Evolutionary conservation across 2,329 filamentous ascomycete genomes (phyloP).

Genomic region (Tolypocladium tundrense): DNA sequence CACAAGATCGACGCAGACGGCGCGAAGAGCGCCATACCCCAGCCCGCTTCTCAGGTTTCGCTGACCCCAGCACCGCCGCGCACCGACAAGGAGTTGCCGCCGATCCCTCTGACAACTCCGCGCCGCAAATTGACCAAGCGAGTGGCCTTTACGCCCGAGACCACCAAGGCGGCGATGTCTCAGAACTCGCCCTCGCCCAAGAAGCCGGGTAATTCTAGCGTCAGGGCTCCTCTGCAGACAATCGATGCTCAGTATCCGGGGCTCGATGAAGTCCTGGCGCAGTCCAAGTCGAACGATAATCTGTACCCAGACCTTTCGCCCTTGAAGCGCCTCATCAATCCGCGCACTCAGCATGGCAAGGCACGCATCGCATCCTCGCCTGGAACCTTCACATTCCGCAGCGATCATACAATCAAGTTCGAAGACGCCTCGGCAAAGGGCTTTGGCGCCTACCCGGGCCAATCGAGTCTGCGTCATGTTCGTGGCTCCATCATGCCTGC

Average conservation of each 20-base stretch:
- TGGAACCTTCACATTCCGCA: conserved; percentile 55
- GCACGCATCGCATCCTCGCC: conserved; percentile 31
- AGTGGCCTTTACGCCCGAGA: conserved; percentile 70
- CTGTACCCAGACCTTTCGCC: conserved; percentile 44
- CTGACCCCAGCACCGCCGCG: conserved; percentile 35
- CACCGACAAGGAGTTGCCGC: conserved; percentile 42
- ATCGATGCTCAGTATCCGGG: conserved; percentile 18
- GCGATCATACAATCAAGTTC: conserved; percentile 54
- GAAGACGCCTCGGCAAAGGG: conserved; percentile 34
- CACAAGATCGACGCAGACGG: conserved; percentile 25
- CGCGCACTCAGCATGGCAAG: conserved; percentile 13
- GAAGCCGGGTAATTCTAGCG: conserved; percentile 37
- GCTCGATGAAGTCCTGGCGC: conserved; percentile 15
- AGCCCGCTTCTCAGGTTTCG: conserved; percentile 26
- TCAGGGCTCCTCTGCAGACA: conserved; percentile 19
- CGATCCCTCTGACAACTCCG: conserved; percentile 51
- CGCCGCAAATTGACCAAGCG: conserved; percentile 59
- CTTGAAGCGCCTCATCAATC: conserved; percentile 21
- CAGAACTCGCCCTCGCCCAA: conserved; percentile 47
- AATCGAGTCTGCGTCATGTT: conserved; percentile 51
- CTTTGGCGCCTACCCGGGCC: conserved; percentile 49
- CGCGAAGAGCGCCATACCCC: conserved; percentile 37
- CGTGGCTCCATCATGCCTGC: conserved; percentile 37
- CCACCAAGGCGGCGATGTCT: conserved; percentile 36
- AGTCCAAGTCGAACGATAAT: conserved; percentile 22